Evolutionary conservation across 1,284 basidiomycete genomes (phyloP).

Genomic region (Thelephora terrestris): DNA sequence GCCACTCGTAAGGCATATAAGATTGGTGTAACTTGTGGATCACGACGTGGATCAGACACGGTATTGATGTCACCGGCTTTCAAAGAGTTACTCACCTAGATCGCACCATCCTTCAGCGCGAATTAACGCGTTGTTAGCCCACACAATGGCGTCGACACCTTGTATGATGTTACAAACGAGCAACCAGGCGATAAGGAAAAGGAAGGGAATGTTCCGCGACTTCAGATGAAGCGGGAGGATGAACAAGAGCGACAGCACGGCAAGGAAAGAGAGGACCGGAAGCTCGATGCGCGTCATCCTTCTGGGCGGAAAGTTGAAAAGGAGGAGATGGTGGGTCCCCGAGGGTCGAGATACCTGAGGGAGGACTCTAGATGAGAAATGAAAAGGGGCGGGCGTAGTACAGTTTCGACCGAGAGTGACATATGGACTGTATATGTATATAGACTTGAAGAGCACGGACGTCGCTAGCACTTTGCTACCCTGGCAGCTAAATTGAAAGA

Average conservation of each 20-base stretch:
- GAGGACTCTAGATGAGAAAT: not conserved
- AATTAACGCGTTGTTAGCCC: conserved; percentile 28
- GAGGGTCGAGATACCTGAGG: not conserved
- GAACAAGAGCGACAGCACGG: conserved; percentile 28
- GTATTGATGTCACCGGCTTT: not conserved
- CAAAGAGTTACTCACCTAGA: conserved; percentile 27
- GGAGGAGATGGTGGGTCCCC: not conserved
- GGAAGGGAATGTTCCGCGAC: conserved; percentile 36
- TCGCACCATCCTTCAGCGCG: conserved; percentile 38
- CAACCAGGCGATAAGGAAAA: conserved; percentile 40
- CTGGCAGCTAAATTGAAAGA: not conserved
- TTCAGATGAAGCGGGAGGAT: conserved; percentile 29
- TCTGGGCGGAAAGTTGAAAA: not conserved
- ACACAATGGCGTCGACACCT: conserved; percentile 33
- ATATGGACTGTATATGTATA: no score
- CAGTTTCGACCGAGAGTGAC: no score
- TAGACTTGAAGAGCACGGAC: no score
- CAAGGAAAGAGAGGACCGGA: conserved; percentile 38
- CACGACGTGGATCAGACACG: not conserved
- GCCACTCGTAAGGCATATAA: conserved; percentile 32
- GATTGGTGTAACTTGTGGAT: conserved; percentile 28
- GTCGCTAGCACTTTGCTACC: no score
- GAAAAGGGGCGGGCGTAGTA: not conserved
- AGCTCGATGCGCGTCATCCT: conserved; percentile 36
- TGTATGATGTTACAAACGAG: conserved; percentile 31